phyloP scores from a whole-genome alignment of 192 early-diverging fungal genomes.

The Geranomyces variabilis region DNA sequence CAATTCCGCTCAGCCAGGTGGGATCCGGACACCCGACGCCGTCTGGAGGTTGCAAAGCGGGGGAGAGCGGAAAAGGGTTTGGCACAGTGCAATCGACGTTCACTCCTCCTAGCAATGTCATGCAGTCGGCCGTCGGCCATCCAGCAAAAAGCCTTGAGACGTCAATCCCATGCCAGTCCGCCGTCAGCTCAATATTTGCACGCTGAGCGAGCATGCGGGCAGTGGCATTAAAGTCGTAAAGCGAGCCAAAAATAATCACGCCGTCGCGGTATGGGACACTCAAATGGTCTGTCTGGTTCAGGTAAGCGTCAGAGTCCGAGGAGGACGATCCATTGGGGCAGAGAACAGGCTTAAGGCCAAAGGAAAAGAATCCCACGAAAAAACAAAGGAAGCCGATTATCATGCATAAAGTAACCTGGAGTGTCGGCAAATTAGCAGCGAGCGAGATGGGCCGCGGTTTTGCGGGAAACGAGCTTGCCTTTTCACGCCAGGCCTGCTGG shows the following conservation, averaged over 20 bases:
- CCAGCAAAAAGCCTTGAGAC: conserved; percentile 39
- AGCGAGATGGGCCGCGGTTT: too few relatives aligned
- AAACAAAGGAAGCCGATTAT: conserved; percentile 44
- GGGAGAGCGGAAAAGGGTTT: conserved; percentile 34
- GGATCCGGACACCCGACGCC: conserved; percentile 14
- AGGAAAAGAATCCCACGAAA: conserved; percentile 48
- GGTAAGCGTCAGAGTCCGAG: conserved; percentile 18
- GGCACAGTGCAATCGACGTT: conserved; percentile 32
- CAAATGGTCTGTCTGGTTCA: conserved; percentile 39
- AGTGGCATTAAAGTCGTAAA: conserved; percentile 44
- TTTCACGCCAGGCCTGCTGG: conserved; percentile 56
- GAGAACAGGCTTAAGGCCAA: conserved; percentile 46
- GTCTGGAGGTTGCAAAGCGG: conserved; percentile 17
- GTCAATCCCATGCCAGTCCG: conserved; percentile 44
- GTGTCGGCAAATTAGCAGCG: not conserved
- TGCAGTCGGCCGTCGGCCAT: conserved; percentile 24
- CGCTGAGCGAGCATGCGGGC: conserved; percentile 15
- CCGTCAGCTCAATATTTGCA: conserved; percentile 18
- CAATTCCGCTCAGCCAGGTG: conserved; percentile 22
- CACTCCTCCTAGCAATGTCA: not conserved
- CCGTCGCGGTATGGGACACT: conserved; percentile 37
- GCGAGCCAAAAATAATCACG: conserved; percentile 35
- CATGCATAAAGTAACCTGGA: conserved; percentile 47
- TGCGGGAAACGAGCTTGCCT: too few relatives aligned
- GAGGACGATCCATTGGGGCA: conserved; percentile 33